These are phyloP conservation scores for Avicennia marina DNA, from an alignment of 257 asterid species.

Conservation along the genomic window DNA sequence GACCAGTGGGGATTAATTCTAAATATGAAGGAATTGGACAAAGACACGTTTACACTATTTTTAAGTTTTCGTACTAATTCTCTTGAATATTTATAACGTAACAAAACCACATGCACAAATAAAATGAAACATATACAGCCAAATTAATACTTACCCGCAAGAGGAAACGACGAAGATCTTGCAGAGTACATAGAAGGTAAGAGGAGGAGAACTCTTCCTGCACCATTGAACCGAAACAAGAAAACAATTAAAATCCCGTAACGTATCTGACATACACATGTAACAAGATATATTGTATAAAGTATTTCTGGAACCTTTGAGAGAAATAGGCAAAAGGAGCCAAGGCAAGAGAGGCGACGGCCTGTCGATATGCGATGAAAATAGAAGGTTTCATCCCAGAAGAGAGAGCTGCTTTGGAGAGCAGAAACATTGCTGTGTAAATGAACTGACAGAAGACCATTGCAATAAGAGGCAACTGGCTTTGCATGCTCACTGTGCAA, in stretches of 20 bases:
- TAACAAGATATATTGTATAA: neutral
- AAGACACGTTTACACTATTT: no score
- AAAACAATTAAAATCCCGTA: neutral
- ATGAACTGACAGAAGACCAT: no score
- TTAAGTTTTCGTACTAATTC: neutral
- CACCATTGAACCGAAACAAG: neutral
- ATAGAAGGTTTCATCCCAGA: neutral
- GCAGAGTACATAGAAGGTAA: constrained; percentile 30
- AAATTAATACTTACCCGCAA: constrained; percentile 37
- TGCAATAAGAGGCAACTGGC: constrained; percentile 30
- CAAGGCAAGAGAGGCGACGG: no score
- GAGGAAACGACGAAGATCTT: constrained; percentile 45
- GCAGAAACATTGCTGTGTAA: constrained; percentile 44
- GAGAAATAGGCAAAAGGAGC: no score
- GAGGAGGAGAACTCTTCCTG: constrained; percentile 34
- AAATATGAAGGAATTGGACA: no score
- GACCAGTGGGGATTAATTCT: no score
- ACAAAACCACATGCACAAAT: no score
- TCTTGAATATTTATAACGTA: no score
- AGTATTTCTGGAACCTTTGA: neutral
- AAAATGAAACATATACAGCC: no score
- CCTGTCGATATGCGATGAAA: no score
- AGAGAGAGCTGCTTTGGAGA: constrained; percentile 54
- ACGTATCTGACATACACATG: neutral
- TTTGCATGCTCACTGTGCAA: constrained; percentile 2